Base-by-base conservation (phyloP, 257 asterid species). In the Perilla frutescens region DNA sequence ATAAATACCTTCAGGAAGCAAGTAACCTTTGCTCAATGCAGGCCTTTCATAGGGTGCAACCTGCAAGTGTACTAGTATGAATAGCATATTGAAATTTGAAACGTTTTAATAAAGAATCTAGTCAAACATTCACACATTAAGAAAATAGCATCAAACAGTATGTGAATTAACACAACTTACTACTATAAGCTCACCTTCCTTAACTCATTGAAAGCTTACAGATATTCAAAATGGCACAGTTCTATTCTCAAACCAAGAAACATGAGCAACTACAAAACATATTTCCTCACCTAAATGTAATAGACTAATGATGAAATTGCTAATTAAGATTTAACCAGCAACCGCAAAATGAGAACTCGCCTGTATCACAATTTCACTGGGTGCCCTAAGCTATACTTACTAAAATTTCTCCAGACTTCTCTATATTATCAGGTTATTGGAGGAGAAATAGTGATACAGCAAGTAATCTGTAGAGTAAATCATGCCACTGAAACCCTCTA, bases 31-130 rank as follows among this genome's bases (percentile, higher is more conserved):
- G 86, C 98, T 92, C 78, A 92, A 74, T 68, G 95, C 98, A 70
- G 96, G 98, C 77, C 96, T 88, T 85, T 92, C 96, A 79, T 92
- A 92, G 31, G 98, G 98, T 44, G 96, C 95, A 84, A 88, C 94
- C 98, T 92, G 78, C 82, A 86, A 73, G 51, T 26, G 14, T 49
- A 73, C 49, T 50, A 68, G 51, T 59, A 77, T 62, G 66, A 51
- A 34, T 34, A 49, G 44, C 57, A 66, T 56, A 60, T 78, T 37
- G 29, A 67, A 50, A 47, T 15, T 78, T 37, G 29, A 67, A 50
- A 47, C 32, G 4, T 32, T 72, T 8, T 6, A 50, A 66, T 55
- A 71, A 9, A 14, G 6, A 45, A 45, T 62, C 37, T 31, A 36
- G 74, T 57, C 62, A 60, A 43, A 53, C 49, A 65, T 11, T 54